Base-by-base conservation (phyloP, 345 rosid species). In the Toxicodendron radicans region DNA sequence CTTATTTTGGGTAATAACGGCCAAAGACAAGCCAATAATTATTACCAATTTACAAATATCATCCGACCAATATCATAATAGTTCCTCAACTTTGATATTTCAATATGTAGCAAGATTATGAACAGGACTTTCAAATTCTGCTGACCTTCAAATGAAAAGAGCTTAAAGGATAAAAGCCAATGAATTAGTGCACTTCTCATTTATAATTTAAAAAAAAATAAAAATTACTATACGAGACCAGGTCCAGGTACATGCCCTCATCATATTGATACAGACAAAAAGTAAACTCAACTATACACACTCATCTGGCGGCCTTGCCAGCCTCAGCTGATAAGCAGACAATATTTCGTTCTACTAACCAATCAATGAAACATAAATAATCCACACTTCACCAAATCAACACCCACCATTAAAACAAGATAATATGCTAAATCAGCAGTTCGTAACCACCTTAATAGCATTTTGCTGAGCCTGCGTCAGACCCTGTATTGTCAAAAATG, bases 391-490 rank as follows among this genome's bases (percentile, higher is more conserved):
- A 0, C 41, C 64, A 71, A 46, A 11, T 5, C 41, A 51, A 52
- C 1, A 38, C 46, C 20, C 33, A 49, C 21, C 45, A 38, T 58
- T 33, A 45, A 11, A 56, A 35, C 10, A n/a, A n/a, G n/a, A 16
- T 35, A 7, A 56, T 16, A 32, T 23, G 53, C 14, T 46, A 64
- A 11, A 61, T 85, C 79, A 87, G 12, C 66, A 58, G 27, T 68
- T 71, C 54, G 89, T 46, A 32, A 82, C 84, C 24, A 79, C 77
- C 64, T 80, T 85, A 68, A 92, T 83, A 75, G 84, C 91, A 73
- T 80, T 70, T 41, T 73, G 86, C 74, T 92, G 91, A 33, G 83
- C 76, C 45, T 24, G 75, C 33, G 86, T 83, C 78, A 95, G 83
- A 67, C 83, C 71, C 97, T 95, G 86, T 80, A 74, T 30, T 58